Evolutionary conservation across 2,329 filamentous ascomycete species (phyloP).

Genomic region (Boeremia exigua): DNA sequence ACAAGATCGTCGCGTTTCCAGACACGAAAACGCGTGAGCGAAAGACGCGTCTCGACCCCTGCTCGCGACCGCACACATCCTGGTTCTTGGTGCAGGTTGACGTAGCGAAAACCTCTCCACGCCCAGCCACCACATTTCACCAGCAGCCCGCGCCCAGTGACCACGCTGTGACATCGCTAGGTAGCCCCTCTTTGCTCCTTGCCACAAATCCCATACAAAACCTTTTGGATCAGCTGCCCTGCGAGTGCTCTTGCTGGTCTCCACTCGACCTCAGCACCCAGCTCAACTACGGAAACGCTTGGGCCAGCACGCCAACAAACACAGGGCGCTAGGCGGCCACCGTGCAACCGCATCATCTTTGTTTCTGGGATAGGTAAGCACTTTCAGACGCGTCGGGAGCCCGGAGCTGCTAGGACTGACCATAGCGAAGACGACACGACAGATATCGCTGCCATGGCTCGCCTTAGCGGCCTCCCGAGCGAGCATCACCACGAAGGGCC

Average conservation of each 20-base stretch:
- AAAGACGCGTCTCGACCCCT: constrained; percentile 18
- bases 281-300: constrained; percentile 2
- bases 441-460: constrained; percentile 36
- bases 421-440: constrained; percentile 5
- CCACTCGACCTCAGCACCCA: constrained; percentile 1
- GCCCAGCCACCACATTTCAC: constrained; percentile 17
- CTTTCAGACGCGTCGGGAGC: constrained; percentile 2
- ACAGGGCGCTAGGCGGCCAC: constrained; percentile 18
- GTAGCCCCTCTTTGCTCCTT: constrained; percentile 6
- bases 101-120: constrained; percentile 17
- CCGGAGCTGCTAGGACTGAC: constrained; percentile 1
- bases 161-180: constrained; percentile 5
- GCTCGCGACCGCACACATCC: constrained; percentile 10
- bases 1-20: neutral
- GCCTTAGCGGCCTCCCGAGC: constrained; percentile 42
- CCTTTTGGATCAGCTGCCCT: constrained; percentile 10
- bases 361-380: constrained; percentile 17
- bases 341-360: constrained; percentile 6
- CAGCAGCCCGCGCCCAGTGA: constrained; percentile 9
- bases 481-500: constrained; percentile 46
- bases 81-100: constrained; percentile 14
- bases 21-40: constrained; percentile 6
- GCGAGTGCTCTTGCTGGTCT: constrained; percentile 5
- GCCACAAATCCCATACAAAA: constrained; percentile 4
- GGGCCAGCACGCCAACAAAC: constrained; percentile 5